Percentiles rank a stretch among this genome's conserved stretches.
Evolutionary conservation across 2,329 filamentous ascomycete genomes (phyloP).

Genomic region (Monosporascus sp.): DNA sequence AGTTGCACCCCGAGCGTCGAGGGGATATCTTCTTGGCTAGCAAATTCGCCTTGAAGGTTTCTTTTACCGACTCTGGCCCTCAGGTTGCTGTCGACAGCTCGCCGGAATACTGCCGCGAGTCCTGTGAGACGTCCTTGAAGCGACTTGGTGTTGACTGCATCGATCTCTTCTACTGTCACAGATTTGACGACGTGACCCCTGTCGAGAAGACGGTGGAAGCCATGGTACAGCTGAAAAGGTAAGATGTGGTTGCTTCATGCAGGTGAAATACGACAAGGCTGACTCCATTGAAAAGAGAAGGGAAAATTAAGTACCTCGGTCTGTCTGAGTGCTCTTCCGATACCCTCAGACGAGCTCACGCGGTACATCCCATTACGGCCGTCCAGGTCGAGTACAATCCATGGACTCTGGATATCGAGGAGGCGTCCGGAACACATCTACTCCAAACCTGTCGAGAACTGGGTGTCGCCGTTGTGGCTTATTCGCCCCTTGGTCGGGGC

Average conservation of each 20-base stretch:
- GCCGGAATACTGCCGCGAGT: slow-evolving; percentile 20
- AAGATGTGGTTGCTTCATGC: slow-evolving; percentile 15
- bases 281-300: slow-evolving; percentile 26
- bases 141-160: slow-evolving; percentile 44
- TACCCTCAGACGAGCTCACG: slow-evolving; percentile 41
- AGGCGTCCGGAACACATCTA: slow-evolving; percentile 10
- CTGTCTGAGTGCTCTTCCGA: slow-evolving; percentile 40
- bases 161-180: slow-evolving; percentile 49
- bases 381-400: slow-evolving; percentile 42
- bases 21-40: slow-evolving; percentile 37
- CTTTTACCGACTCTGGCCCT: slow-evolving; percentile 2
- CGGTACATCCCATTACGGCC: slow-evolving; percentile 41
- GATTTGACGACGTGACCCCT: slow-evolving; percentile 38
- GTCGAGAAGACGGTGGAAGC: slow-evolving; percentile 42
- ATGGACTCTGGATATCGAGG: slow-evolving; percentile 10
- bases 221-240: slow-evolving; percentile 39
- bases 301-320: slow-evolving; percentile 48
- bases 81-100: slow-evolving; percentile 13
- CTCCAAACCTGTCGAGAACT: neutral
- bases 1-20: slow-evolving; percentile 32
- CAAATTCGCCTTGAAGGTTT: slow-evolving; percentile 24
- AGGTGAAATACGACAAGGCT: slow-evolving; percentile 3
- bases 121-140: slow-evolving; percentile 32
- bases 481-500: slow-evolving; percentile 46
- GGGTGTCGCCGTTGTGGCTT: slow-evolving; percentile 42